These are phyloP conservation scores for Stagonosporopsis cucurbitacearum DNA, from an alignment of 2,329 filamentous ascomycete genomes.

Conservation along the genomic window DNA sequence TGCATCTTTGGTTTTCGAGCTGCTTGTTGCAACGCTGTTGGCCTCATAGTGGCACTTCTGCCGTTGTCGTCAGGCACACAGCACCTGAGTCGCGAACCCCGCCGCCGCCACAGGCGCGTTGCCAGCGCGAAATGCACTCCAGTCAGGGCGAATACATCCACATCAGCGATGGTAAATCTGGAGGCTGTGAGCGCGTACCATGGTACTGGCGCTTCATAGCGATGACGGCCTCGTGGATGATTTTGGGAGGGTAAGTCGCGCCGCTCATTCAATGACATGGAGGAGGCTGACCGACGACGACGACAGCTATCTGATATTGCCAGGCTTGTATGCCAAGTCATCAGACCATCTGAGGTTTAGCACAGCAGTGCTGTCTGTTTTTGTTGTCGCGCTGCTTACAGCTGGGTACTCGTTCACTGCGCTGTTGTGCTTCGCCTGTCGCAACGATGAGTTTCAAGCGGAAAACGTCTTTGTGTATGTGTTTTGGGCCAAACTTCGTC, in stretches of 20 bases:
- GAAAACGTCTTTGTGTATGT: constrained; percentile 56
- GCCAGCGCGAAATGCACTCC: constrained; percentile 40
- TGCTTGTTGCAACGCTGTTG: constrained; percentile 3
- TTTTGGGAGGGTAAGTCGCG: constrained; percentile 54
- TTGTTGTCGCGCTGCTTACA: constrained; percentile 56
- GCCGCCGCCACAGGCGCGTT: constrained; percentile 24
- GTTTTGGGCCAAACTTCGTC: neutral
- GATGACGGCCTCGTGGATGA: constrained; percentile 54
- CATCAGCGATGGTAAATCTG: constrained; percentile 32
- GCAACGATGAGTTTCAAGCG: constrained; percentile 55
- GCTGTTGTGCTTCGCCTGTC: constrained; percentile 56
- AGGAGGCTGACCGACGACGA: constrained; percentile 22
- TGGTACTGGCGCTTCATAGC: constrained; percentile 59
- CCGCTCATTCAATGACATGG: neutral
- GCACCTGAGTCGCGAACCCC: constrained; percentile 33
- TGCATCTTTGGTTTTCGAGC: neutral
- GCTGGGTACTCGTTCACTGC: constrained; percentile 58
- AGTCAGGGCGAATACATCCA: constrained; percentile 40
- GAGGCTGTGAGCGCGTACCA: constrained; percentile 35
- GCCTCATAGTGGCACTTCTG: neutral
- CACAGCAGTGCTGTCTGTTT: constrained; percentile 51
- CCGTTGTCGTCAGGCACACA: constrained; percentile 19
- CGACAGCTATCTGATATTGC: constrained; percentile 56
- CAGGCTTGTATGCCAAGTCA: constrained; percentile 54
- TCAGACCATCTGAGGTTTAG: constrained; percentile 50